Conservation (phyloP, 768 basidiomycete species). For the Russula lepida region DNA sequence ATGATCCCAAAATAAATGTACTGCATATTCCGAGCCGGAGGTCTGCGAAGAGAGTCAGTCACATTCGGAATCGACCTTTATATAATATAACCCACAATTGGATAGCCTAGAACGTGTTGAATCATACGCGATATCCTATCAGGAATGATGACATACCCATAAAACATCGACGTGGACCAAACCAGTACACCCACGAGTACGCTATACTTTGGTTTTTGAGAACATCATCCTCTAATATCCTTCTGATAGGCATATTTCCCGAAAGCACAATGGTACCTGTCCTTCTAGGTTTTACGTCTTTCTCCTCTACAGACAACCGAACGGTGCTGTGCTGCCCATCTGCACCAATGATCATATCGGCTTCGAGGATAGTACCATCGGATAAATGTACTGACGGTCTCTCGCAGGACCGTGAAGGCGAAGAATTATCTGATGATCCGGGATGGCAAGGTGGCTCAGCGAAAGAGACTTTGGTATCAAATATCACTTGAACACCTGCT, state of each 20-base stretch:
- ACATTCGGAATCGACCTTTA: not conserved
- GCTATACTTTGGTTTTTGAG: not conserved
- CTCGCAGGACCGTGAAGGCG: not conserved
- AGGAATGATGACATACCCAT: constrained; percentile 5
- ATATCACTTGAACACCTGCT: constrained; percentile 18
- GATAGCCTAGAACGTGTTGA: constrained; percentile 11
- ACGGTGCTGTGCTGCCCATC: constrained; percentile 19
- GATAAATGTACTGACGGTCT: constrained; percentile 14
- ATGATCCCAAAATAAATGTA: constrained; percentile 15
- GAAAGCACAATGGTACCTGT: constrained; percentile 11
- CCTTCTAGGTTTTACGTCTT: not conserved
- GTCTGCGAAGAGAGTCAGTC: not conserved
- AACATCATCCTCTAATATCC: constrained; percentile 12
- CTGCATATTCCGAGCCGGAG: not conserved
- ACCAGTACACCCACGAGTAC: constrained; percentile 11
- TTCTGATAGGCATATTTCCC: constrained; percentile 1
- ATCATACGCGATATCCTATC: not conserved
- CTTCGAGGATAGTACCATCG: constrained; percentile 15
- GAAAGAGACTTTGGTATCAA: constrained; percentile 3
- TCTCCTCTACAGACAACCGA: constrained; percentile 7
- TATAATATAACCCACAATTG: constrained; percentile 8
- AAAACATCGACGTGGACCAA: constrained; percentile 8
- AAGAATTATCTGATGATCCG: not conserved
- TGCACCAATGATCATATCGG: constrained; percentile 22
- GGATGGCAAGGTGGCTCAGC: not conserved